phyloP scores from a whole-genome alignment of 2,329 filamentous ascomycete genomes.

The Hymenotorrendiella dingleyae region DNA sequence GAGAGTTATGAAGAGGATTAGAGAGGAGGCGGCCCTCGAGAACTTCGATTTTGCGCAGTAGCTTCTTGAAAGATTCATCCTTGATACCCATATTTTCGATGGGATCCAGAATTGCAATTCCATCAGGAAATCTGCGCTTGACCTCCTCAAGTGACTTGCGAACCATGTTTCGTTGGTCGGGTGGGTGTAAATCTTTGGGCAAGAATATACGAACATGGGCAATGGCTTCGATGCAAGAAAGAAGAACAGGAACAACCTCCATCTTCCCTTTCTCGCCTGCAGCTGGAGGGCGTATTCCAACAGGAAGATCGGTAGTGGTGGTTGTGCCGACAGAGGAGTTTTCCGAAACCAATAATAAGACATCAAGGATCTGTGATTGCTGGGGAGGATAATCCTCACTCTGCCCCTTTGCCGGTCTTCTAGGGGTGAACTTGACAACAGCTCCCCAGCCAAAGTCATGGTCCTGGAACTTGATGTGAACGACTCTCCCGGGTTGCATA shows the following conservation, averaged over 20 bases:
- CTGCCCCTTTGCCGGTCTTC: constrained; percentile 60
- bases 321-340: constrained; percentile 44
- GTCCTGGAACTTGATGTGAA: constrained; percentile 75
- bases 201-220: constrained; percentile 79
- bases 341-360: constrained; percentile 62
- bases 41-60: constrained; percentile 93
- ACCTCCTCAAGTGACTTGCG: constrained; percentile 70
- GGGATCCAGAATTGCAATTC: constrained; percentile 81
- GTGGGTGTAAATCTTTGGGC: constrained; percentile 66
- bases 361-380: constrained; percentile 76
- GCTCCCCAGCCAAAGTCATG: constrained; percentile 93
- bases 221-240: constrained; percentile 80
- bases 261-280: constrained; percentile 63
- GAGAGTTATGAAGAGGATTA: constrained; percentile 88
- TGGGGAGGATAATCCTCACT: constrained; percentile 64
- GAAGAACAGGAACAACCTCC: constrained; percentile 78
- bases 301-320: constrained; percentile 60
- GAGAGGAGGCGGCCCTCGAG: constrained; percentile 83
- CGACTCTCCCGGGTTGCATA: constrained; percentile 78
- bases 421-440: constrained; percentile 65
- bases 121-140: constrained; percentile 83
- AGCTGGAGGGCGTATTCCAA: constrained; percentile 53
- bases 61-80: constrained; percentile 88
- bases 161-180: constrained; percentile 62
- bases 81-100: constrained; percentile 94